Conservation (phyloP, 73 alveolate species). For the Paramecium bursaria region DNA sequence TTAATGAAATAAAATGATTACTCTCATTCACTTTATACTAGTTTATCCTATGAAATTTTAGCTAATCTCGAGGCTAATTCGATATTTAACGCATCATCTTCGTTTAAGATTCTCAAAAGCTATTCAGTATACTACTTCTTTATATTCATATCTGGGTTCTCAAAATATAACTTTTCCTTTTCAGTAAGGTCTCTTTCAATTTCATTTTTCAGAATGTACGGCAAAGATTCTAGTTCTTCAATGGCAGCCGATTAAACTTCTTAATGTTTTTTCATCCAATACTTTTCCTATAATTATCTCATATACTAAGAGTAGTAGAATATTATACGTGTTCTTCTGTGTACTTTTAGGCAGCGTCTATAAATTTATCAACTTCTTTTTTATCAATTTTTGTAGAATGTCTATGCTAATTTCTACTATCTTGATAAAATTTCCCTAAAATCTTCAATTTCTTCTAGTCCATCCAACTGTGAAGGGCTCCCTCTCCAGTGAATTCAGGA, state of each 20-base stretch:
- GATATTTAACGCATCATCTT: constrained; percentile 31
- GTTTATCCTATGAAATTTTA: constrained; percentile 36
- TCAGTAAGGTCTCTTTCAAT: constrained; percentile 34
- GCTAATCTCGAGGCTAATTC: constrained; percentile 19
- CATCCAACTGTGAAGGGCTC: constrained; percentile 45
- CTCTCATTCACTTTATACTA: constrained; percentile 26
- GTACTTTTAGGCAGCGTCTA: constrained; percentile 2
- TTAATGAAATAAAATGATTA: too few species aligned
- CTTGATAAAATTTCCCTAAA: constrained; percentile 36
- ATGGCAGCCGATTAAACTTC: neutral
- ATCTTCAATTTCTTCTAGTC: constrained; percentile 34
- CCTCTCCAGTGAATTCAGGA: constrained; percentile 63
- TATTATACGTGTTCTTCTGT: constrained; percentile 38
- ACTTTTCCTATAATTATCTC: constrained; percentile 36
- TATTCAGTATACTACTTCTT: neutral
- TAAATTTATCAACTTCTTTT: neutral
- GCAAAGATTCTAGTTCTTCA: neutral
- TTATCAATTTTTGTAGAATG: neutral
- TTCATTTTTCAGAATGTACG: constrained; percentile 28
- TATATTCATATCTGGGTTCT: constrained; percentile 8
- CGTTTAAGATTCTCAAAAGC: constrained; percentile 1
- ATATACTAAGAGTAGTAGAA: constrained; percentile 31
- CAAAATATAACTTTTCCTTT: constrained; percentile 50
- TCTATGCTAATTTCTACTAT: constrained; percentile 24
- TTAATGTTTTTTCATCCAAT: constrained; percentile 29